Percentiles rank a stretch among this genome's conserved stretches.
Evolutionary conservation across 2,329 filamentous ascomycete species (phyloP).

Genomic region (Stemphylium lycopersici): DNA sequence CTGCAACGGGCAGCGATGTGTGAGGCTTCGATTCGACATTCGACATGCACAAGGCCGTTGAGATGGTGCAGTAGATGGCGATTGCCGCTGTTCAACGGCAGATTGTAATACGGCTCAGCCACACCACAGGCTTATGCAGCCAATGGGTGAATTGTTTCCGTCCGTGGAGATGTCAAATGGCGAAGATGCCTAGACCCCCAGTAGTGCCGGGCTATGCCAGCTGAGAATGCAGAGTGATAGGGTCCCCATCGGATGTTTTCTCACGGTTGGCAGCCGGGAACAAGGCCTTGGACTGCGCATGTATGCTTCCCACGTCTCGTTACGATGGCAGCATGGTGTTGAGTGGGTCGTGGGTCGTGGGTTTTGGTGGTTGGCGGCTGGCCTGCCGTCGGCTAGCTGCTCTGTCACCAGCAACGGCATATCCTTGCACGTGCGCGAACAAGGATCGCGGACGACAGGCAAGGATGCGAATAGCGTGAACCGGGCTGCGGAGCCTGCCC

Average conservation of each 20-base stretch:
- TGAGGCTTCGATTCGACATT: constrained; percentile 3
- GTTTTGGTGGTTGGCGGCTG: not conserved
- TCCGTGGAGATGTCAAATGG: not conserved
- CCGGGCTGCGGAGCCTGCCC: constrained; percentile 1
- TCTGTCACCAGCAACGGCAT: not conserved
- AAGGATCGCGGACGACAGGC: not conserved
- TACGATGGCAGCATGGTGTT: not conserved
- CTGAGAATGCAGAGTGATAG: not conserved
- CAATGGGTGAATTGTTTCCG: not conserved
- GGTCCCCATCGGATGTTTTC: not conserved
- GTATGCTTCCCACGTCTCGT: too few relatives aligned
- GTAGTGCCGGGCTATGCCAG: not conserved
- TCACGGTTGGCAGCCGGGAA: not conserved
- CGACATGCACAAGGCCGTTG: not conserved
- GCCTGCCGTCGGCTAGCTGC: not conserved
- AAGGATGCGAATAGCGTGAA: constrained; percentile 5
- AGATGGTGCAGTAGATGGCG: not conserved
- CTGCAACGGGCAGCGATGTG: not conserved
- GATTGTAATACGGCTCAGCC: not conserved
- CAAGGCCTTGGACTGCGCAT: not conserved
- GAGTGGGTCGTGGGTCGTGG: not conserved
- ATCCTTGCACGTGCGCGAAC: constrained; percentile 6
- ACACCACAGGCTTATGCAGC: not conserved
- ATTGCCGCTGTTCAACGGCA: not conserved
- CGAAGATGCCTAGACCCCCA: not conserved